Evolutionary conservation across 345 rosid genomes (phyloP).

Genomic region (Linum tenue): DNA sequence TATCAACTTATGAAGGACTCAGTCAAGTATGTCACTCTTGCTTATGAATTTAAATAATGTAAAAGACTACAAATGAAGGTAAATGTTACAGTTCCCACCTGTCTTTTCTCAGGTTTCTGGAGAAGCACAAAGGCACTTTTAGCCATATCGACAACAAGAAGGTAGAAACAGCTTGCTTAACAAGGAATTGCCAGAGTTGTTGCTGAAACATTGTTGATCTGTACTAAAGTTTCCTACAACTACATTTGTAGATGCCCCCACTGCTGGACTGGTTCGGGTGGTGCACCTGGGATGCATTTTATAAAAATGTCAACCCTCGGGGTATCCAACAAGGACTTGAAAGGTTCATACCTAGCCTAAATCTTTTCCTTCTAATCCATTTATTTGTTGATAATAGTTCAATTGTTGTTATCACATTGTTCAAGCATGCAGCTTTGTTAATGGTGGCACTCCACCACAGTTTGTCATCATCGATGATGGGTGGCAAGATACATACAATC

Average conservation of each 20-base stretch:
- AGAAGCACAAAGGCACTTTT: slow-evolving; percentile 48
- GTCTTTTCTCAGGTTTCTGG: slow-evolving; percentile 33
- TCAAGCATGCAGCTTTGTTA: slow-evolving; percentile 25
- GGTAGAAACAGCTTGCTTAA: slow-evolving; percentile 17
- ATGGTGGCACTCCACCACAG: slow-evolving; percentile 46
- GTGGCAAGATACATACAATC: slow-evolving; percentile 49
- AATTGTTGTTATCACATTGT: neutral
- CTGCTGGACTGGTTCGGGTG: slow-evolving; percentile 63
- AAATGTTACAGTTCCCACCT: too few relatives aligned
- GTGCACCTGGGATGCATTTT: slow-evolving; percentile 82
- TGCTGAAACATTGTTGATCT: neutral
- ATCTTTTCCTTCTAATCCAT: neutral
- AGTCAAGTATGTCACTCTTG: slow-evolving; percentile 26
- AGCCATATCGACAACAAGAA: slow-evolving; percentile 45
- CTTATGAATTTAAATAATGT: too few relatives aligned
- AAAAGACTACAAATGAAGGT: neutral
- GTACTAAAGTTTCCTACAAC: slow-evolving; percentile 2
- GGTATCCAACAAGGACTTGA: slow-evolving; percentile 52
- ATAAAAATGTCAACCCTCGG: slow-evolving; percentile 36
- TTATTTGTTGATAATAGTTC: too few relatives aligned
- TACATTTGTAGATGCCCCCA: slow-evolving; percentile 33
- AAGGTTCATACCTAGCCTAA: slow-evolving; percentile 23
- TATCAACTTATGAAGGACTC: slow-evolving; percentile 47
- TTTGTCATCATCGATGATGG: slow-evolving; percentile 62
- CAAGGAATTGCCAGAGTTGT: neutral